phyloP scores from a whole-genome alignment of 2,329 filamentous ascomycete genomes.

The Epichloe gansuensis region DNA sequence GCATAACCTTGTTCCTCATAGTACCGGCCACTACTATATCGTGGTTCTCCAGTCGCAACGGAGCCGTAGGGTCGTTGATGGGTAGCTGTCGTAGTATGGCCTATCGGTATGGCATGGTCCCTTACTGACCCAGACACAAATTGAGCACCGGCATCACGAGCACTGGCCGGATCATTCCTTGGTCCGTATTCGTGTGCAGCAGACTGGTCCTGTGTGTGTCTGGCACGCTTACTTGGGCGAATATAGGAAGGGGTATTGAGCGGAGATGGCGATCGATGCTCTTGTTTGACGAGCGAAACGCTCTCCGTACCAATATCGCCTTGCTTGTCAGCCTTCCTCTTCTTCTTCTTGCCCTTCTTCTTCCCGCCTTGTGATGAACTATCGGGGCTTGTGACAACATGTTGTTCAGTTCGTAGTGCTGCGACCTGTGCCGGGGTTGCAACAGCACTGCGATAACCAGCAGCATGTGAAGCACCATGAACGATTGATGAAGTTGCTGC shows the following conservation, averaged over 20 bases:
- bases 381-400: constrained; percentile 42
- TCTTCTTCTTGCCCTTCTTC: constrained; percentile 40
- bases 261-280: constrained; percentile 53
- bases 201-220: constrained; percentile 31
- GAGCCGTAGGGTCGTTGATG: constrained; percentile 12
- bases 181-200: constrained; percentile 23
- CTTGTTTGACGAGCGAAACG: constrained; percentile 48
- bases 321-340: constrained; percentile 39
- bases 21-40: constrained; percentile 21
- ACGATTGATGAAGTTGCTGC: constrained; percentile 2
- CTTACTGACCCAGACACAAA: constrained; percentile 18
- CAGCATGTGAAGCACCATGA: background rate
- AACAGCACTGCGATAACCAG: background rate
- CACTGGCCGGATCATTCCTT: constrained; percentile 28
- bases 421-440: constrained; percentile 39
- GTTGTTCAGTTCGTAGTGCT: constrained; percentile 40
- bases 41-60: constrained; percentile 15
- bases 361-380: constrained; percentile 45
- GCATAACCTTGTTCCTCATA: constrained; percentile 19
- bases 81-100: background rate
- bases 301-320: constrained; percentile 32
- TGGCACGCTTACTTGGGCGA: constrained; percentile 45
- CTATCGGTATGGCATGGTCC: constrained; percentile 15
- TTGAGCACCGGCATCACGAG: constrained; percentile 23
- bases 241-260: constrained; percentile 38